These are phyloP conservation scores for Narthecium ossifragum DNA, from an alignment of 106 monocot genomes.

Conservation along the genomic window DNA sequence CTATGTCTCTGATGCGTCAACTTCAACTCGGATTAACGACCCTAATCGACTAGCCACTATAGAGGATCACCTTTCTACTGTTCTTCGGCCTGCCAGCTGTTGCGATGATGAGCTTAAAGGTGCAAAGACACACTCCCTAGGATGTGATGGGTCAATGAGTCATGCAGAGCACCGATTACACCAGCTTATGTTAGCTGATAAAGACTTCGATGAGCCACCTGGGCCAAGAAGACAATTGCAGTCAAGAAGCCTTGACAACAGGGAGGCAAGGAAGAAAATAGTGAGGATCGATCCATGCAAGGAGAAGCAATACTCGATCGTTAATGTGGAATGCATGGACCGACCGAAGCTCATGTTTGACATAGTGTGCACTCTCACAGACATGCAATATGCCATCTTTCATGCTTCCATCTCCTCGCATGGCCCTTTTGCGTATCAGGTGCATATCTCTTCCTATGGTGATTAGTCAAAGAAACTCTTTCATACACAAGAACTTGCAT, in stretches of 20 bases:
- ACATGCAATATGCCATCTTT: slow-evolving; percentile 56
- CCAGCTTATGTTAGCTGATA: slow-evolving; percentile 57
- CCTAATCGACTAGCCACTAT: slow-evolving; percentile 45
- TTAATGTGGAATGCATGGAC: slow-evolving; percentile 54
- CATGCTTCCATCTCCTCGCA: slow-evolving; percentile 55
- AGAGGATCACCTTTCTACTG: slow-evolving; percentile 53
- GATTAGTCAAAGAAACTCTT: no score
- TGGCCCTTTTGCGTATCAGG: slow-evolving; percentile 44
- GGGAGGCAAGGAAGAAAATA: slow-evolving; percentile 23
- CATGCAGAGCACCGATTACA: slow-evolving; percentile 46
- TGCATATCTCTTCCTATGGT: slow-evolving; percentile 9
- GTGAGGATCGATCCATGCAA: slow-evolving; percentile 42
- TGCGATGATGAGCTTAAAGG: slow-evolving; percentile 14
- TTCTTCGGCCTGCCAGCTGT: slow-evolving; percentile 26
- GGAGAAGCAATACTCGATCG: slow-evolving; percentile 57
- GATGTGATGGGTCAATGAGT: slow-evolving; percentile 28
- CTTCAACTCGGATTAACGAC: slow-evolving; percentile 35
- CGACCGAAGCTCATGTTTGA: slow-evolving; percentile 72
- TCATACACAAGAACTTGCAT: no score
- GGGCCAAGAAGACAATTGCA: background rate
- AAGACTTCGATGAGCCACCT: slow-evolving; percentile 36
- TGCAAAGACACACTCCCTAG: slow-evolving; percentile 32
- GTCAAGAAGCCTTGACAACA: slow-evolving; percentile 1
- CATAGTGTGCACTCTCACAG: slow-evolving; percentile 61
- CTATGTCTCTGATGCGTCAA: slow-evolving; percentile 49